Evolutionary conservation across 106 monocot genomes (phyloP), one percentile per base, ranked within the genome.

Genomic region (Dendrobium nobile): DNA sequence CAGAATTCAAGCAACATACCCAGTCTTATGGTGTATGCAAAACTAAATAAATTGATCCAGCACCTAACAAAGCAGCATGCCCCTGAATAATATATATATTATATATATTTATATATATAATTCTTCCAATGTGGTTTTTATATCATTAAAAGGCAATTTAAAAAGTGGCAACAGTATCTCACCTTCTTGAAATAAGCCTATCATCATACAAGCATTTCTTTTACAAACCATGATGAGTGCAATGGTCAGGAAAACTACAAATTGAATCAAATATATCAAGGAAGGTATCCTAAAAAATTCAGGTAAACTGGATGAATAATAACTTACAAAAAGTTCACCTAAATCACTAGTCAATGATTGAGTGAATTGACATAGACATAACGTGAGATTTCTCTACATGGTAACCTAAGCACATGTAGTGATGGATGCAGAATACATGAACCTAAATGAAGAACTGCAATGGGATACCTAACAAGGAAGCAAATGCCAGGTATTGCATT

Each of bases 401-500:
- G 8, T 51, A 51, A 37, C 13, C 70, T 31, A 33, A 74, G 42
- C 41, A 43, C 17, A 43, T 43, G 42, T 74, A 33, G 17, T 43
- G 18, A 76, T 76, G 5, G 41, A 26, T 2, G 47, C 40, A 24
- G 41, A 15, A 47, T 47, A 19, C 48, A 76, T 74, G 27, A 47
- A 76, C 7, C 48, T 24, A 24, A 47, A 47, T 19, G 22, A 48
- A 48, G 13, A 41, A 48, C 10, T 11, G 26, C 41, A 73, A 17
- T 56, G 58, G n/a, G 47, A 79, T 93, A 95, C 95, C 95, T 80
- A 95, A 80, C n/a, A 89, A 89, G 33, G 95, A 95, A 33, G 95
- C 86, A 85, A 95, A 95, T 78, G 92, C 92, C 85, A 95, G 84
- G 77, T 95, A 95, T 79, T 91, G 90, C 86, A 95, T 79, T 81